Percentiles rank a stretch among this genome's conserved stretches.
Conservation (phyloP, 164 flowering plant species). For the Liquidambar formosana region DNA sequence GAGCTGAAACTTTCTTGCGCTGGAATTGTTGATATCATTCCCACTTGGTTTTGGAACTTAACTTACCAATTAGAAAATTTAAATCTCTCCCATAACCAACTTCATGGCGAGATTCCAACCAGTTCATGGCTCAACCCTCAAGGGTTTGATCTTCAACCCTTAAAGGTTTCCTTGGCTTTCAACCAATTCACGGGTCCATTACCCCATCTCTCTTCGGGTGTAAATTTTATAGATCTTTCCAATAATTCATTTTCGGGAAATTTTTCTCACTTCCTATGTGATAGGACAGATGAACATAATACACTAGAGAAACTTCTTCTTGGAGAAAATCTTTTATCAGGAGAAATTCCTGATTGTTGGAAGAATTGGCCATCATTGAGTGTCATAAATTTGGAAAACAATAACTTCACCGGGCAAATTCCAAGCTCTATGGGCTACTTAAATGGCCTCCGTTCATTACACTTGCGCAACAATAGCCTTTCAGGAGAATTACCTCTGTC, state of each 20-base stretch:
- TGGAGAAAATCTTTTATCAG: conserved; percentile 13
- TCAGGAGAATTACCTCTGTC: conserved; percentile 26
- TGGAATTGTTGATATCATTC: conserved; percentile 16
- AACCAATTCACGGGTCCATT: too few relatives aligned
- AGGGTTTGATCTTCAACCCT: too few relatives aligned
- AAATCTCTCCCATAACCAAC: too few relatives aligned
- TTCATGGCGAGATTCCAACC: too few relatives aligned
- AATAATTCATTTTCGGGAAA: too few relatives aligned
- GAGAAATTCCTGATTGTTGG: conserved; percentile 31
- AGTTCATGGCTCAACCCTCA: conserved; percentile 4
- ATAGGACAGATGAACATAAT: too few relatives aligned
- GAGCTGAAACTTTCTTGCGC: conserved; percentile 8
- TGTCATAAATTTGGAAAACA: conserved; percentile 6
- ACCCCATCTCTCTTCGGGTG: background rate
- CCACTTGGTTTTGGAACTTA: too few relatives aligned
- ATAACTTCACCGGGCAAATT: conserved; percentile 11
- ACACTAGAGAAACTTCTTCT: conserved; percentile 4
- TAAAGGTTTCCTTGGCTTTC: too few relatives aligned
- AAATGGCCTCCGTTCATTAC: fast-evolving
- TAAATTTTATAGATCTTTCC: conserved; percentile 5
- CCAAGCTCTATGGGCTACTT: conserved; percentile 12
- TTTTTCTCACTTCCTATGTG: too few relatives aligned
- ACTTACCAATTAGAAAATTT: too few relatives aligned
- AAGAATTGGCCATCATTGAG: background rate
- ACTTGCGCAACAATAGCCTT: conserved; percentile 1